These are phyloP conservation scores for Penicillium concentricum DNA, from an alignment of 2,329 filamentous ascomycete species.

Conservation along the genomic window DNA sequence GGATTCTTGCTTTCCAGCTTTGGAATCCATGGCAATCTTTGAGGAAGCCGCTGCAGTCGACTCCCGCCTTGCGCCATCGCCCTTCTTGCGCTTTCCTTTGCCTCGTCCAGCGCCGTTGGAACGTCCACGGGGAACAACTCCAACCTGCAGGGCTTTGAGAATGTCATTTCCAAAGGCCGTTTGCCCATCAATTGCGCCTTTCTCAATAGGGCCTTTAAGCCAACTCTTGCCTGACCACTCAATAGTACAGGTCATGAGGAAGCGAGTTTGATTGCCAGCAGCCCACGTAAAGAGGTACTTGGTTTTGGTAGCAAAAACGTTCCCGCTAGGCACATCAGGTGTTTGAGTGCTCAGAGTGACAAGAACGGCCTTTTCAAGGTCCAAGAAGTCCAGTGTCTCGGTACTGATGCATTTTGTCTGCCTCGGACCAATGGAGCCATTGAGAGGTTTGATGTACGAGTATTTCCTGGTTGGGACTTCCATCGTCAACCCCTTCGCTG, in stretches of 20 bases:
- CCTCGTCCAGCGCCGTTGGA: constrained; percentile 51
- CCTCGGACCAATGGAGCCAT: constrained; percentile 79
- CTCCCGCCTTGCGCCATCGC: constrained; percentile 40
- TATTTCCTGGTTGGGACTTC: constrained; percentile 75
- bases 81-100: constrained; percentile 63
- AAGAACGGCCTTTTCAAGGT: constrained; percentile 82
- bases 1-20: constrained; percentile 45
- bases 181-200: constrained; percentile 90
- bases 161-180: constrained; percentile 77
- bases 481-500: constrained; percentile 72
- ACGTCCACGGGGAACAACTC: constrained; percentile 65
- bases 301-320: constrained; percentile 87
- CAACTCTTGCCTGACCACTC: constrained; percentile 99
- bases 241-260: constrained; percentile 84
- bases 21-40: constrained; percentile 42
- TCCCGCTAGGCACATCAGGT: constrained; percentile 92
- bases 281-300: constrained; percentile 94
- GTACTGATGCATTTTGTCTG: constrained; percentile 93
- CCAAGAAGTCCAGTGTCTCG: constrained; percentile 78
- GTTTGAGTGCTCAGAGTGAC: constrained; percentile 83
- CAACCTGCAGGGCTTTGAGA: constrained; percentile 69
- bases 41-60: constrained; percentile 46
- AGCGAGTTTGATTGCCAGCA: constrained; percentile 76
- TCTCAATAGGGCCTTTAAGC: constrained; percentile 95
- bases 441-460: constrained; percentile 88